Base-by-base conservation (phyloP, 768 basidiomycete species). In the Sarcodon sp. region DNA sequence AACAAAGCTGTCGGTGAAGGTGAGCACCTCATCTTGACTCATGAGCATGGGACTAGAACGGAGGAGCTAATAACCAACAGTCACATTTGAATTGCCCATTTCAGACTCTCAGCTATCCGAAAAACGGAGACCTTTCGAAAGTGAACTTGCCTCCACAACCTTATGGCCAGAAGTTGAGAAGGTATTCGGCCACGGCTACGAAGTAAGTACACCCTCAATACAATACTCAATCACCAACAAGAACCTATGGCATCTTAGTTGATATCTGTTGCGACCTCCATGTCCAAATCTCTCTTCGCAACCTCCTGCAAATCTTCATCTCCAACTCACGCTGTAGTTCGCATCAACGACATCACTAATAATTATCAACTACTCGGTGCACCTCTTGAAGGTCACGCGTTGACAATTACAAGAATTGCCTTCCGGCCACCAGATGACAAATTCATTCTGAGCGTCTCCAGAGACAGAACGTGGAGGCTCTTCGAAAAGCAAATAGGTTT, bases 161-260 rank as follows among this genome's bases (percentile, higher is more conserved):
- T 70, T 98, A 0, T 99, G 96, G 96, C 96, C 94, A 0, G 96
- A 99, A 66, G 69, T 80, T 1, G 96, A 98, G 57, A 99, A 99
- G 61, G 71, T 99, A 0, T 99, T 96, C 61, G 96, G 94, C 4
- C 96, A 98, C 63, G 92, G 94, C 37, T 98, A 97, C 57, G 96
- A 99, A 76, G 90, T 85, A 51, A 46, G 66, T 43, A n/a, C 15
- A 50, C 15, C 18, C 16, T 8, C n/a, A 16, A 12, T 33, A 8
- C 34, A 41, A 9, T 35, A 32, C 33, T 16, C 35, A 11, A 27
- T 27, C 21, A 27, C 21, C 21, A 27, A 27, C 21, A 3, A 27
- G 21, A 27, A 27, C 21, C 31, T 37, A 43, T 33, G 11, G 35
- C 45, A 43, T 5, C 15, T 16, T 50, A 94, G 89, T 84, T 87